Conservation (phyloP, 768 basidiomycete species). For the Arthromyces matolae region DNA sequence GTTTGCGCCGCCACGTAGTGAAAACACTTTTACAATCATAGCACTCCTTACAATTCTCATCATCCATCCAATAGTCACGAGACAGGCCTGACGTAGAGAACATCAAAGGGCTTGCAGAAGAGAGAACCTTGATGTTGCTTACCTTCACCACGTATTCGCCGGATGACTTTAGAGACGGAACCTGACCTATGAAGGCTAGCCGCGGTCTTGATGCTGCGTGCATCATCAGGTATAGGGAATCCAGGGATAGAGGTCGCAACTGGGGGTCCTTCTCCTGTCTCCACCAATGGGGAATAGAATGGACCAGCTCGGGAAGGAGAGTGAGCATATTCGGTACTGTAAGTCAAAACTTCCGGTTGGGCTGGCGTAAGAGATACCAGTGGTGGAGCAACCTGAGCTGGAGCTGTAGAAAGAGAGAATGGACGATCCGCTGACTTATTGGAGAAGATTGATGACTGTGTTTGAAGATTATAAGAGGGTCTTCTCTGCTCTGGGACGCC, state of each 20-base stretch:
- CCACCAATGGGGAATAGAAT: slow-evolving; percentile 50
- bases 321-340: slow-evolving; percentile 59
- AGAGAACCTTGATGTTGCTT: slow-evolving; percentile 6
- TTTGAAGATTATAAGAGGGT: slow-evolving; percentile 49
- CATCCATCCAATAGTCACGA: slow-evolving; percentile 98
- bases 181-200: slow-evolving; percentile 68
- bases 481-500: slow-evolving; percentile 49
- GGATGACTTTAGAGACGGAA: slow-evolving; percentile 89
- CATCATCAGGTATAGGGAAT: slow-evolving; percentile 89
- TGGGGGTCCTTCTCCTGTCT: slow-evolving; percentile 49
- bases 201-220: slow-evolving; percentile 78
- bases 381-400: slow-evolving; percentile 69
- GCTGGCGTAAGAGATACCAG: slow-evolving; percentile 84
- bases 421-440: slow-evolving; percentile 55
- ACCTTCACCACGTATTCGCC: slow-evolving; percentile 90
- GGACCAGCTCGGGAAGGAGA: slow-evolving; percentile 50
- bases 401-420: slow-evolving; percentile 49
- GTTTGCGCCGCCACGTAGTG: slow-evolving; percentile 91
- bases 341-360: slow-evolving; percentile 73
- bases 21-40: slow-evolving; percentile 95
- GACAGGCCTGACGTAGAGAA: slow-evolving; percentile 58
- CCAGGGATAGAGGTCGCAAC: slow-evolving; percentile 84
- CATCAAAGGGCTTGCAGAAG: slow-evolving; percentile 3
- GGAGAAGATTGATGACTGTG: slow-evolving; percentile 45
- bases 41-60: slow-evolving; percentile 92